Base-by-base conservation (phyloP, 441 rosid genomes). In the Pelargonium fulgidum region DNA sequence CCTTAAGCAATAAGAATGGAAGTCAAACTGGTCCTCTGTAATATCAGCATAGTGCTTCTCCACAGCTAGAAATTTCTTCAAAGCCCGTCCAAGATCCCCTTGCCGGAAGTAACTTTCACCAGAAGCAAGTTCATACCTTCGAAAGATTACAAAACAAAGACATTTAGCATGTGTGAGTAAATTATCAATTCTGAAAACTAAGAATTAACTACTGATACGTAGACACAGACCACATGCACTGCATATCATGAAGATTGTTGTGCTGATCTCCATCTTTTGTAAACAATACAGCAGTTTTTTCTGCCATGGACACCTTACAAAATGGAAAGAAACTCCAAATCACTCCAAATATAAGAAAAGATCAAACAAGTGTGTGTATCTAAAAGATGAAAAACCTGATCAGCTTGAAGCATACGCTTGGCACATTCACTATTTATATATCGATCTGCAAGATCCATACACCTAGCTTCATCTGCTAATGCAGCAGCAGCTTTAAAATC, bases 11-110 rank as follows among this genome's bases (percentile, higher is more conserved):
- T 96, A 96, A 42, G 98, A 87, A 81, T 96, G 99, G 79, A 96
- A 96, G 78, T 96, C 99, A 77, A 96, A 96, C 66, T 96, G 99
- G 76, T 96, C 98, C 79, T 91, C 99, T 17, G 96, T 87, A 71
- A 96, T 96, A 83, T 96, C 99, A 71, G 97, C 85, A 80, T 93
- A 96, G 81, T 96, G 99, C 87, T 96, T 96, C 87, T 96, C 99
- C 85, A 93, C 99, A 71, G 96, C 93, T 75, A 96, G 82, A 82
- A 89, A 93, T 73, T 87, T 89, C 86, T 96, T 93, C 48, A 96
- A 74, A 68, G 99, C 94, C 66, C 89, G 93, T 64, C 99, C 99
- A 73, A 96, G 87, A 76, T 93, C 97, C 77, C 93, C 94, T 79
- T 91, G 99, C 64, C 98, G 96, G 78, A 87, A 88, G 77, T 87